Evolutionary conservation across 139 green algal species (phyloP).

Genomic region (Haematococcus sp.): DNA sequence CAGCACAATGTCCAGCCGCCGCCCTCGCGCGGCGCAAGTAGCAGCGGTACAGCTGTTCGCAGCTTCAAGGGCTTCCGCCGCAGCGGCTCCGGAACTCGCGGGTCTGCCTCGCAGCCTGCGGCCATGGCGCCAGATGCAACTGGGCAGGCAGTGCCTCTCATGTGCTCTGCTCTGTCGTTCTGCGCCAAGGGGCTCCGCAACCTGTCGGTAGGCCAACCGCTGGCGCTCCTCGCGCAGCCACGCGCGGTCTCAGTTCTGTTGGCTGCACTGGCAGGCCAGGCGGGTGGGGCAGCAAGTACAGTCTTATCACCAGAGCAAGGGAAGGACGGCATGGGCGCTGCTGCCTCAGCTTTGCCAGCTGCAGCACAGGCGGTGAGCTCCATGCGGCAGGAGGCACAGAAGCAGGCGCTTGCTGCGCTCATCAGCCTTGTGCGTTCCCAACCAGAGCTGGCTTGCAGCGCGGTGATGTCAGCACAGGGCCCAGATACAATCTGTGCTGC

Average conservation of each 20-base stretch:
- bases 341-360: no score
- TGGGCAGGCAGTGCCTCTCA: background rate
- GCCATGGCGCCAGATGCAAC: background rate
- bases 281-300: no score
- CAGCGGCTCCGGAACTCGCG: background rate
- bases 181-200: background rate
- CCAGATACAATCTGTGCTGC: background rate
- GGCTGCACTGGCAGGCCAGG: no score
- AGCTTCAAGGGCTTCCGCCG: background rate
- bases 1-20: background rate
- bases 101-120: background rate
- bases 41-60: background rate
- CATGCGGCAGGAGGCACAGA: background rate
- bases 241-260: no score
- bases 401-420: background rate
- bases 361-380: no score
- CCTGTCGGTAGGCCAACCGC: background rate
- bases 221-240: no score
- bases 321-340: no score
- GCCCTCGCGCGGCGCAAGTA: background rate
- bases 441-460: background rate
- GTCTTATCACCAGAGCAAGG: no score
- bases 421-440: slow-evolving; percentile 5
- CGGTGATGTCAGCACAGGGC: background rate
- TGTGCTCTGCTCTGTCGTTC: background rate